These are phyloP conservation scores for Carex arenaria DNA, from an alignment of 202 grass and related monocot genomes.

Conservation along the genomic window DNA sequence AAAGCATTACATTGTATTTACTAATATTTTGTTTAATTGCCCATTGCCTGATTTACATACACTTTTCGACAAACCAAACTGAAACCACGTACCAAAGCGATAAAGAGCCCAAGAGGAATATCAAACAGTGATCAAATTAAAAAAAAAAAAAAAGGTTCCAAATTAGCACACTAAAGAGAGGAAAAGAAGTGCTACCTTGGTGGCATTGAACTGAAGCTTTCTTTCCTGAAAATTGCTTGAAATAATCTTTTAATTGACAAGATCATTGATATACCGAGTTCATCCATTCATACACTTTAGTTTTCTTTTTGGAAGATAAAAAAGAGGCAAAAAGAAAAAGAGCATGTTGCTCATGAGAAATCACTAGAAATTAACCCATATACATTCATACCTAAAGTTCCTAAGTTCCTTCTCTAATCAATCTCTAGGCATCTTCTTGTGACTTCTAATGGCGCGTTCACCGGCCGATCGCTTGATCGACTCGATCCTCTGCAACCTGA, in stretches of 20 bases:
- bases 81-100: no score
- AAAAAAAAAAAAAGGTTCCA: no score
- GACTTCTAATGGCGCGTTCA: conserved; percentile 27
- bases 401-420: conserved; percentile 10
- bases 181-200: neutral
- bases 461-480: conserved; percentile 66
- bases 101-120: no score
- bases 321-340: neutral
- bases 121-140: no score
- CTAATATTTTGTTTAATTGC: no score
- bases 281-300: neutral
- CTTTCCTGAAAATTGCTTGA: neutral
- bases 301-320: neutral
- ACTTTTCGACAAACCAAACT: no score
- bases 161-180: no score
- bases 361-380: neutral
- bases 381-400: conserved; percentile 11
- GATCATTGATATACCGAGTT: neutral
- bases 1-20: no score
- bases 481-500: conserved; percentile 70
- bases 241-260: conserved; percentile 3
- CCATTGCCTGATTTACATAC: no score
- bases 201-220: neutral
- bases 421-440: conserved; percentile 19
- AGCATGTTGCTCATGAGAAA: neutral